Base-by-base conservation (phyloP, 2,329 filamentous ascomycete genomes). In the Xylariaceae sp. region DNA sequence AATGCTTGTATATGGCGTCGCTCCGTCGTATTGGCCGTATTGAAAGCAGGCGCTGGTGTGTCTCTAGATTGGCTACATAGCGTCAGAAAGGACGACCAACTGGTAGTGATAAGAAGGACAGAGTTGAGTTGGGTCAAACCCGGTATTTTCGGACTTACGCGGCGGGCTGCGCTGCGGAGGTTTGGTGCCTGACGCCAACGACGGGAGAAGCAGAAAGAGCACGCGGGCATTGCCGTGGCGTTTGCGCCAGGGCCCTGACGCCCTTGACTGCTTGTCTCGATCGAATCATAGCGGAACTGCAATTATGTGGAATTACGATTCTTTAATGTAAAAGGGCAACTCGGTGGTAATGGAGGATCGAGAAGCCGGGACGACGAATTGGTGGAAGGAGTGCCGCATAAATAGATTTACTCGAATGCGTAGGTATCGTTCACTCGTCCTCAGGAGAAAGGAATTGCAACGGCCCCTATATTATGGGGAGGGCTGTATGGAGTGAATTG, bases 1-100 rank as follows among this genome's bases (percentile, higher is more conserved):
- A 90, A 77, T 58, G 86, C 85, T 63, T 88, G 85, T 57, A 88
- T 82, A 81, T 88, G 83, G 67, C 76, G 78, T 54, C 74, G 74
- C 55, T 73, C 67, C 61, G 74, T 71, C 66, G 69, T 67, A 49
- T 71, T 69, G 51, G 66, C 63, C 55, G 71, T 66, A 62, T 84
- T 83, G 72, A 84, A 84, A 11, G 81, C 77, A 51, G 86, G 80
- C 66, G 83, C 84, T 6, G 87, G 86, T 35, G 74, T 74, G 57
- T 81, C 76, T 71, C 86, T 79, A 41, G 74, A 68, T 64, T 80
- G 75, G 61, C 81, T 85, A 65, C 54, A 44, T 26, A 2, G 8
- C 39, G 26, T 9, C 50, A 47, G 41, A 40, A 43, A 49, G 56
- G 49, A 55, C 34, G 50, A 32, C 40, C 47, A 55, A 40, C 51